Base-by-base conservation (phyloP, 768 basidiomycete genomes). In the Tulasnella sp. region DNA sequence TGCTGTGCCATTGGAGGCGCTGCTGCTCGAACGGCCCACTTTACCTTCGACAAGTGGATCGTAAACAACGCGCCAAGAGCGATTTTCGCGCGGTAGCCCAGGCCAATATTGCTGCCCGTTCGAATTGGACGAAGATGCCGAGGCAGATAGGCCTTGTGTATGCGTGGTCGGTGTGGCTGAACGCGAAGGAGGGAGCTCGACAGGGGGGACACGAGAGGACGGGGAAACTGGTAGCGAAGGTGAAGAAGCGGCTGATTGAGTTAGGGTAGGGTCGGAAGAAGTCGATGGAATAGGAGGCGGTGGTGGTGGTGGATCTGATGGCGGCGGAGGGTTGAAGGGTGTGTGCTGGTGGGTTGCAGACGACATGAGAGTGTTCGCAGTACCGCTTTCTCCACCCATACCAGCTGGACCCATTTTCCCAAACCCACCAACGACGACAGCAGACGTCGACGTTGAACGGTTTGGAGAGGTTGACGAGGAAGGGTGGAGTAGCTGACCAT, bases 241-340 rank as follows among this genome's bases (percentile, higher is more conserved):
- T 22, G 79, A 73, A n/a, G 75, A 72, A 29, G 49, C 37, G n/a
- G 49, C 67, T 29, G 71, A 31, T 29, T 42, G 29, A 9, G 15
- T 34, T 36, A 34, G 7, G 40, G 75, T 25, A 80, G 80, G 75
- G 80, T 77, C 7, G 80, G 77, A n/a, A 79, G 79, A 1, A 81
- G 77, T 25, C 81, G 79, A 81, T 49, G 79, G 79, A 0, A 80
- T 78, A 38, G 80, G 78, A 5, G 81, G 80, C 31, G 79, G 81
- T 72, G 79, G 80, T 45, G 79, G 79, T 25, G 79, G 77, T 12
- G 77, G 71, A 19, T 76, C 64, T 49, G 84, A 84, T 0, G 85
- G 85, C 0, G 84, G 84, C 2, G 84, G 81, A 64, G 82, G 82
- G 34, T 85, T 82, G 54, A 85, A 82, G 80, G 78, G 79, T 80